A percentile compares a stretch with the other conserved stretches of the same genome.
These are phyloP conservation scores for Salvia sclarea DNA, from an alignment of 305 asterid species.

Conservation along the genomic window DNA sequence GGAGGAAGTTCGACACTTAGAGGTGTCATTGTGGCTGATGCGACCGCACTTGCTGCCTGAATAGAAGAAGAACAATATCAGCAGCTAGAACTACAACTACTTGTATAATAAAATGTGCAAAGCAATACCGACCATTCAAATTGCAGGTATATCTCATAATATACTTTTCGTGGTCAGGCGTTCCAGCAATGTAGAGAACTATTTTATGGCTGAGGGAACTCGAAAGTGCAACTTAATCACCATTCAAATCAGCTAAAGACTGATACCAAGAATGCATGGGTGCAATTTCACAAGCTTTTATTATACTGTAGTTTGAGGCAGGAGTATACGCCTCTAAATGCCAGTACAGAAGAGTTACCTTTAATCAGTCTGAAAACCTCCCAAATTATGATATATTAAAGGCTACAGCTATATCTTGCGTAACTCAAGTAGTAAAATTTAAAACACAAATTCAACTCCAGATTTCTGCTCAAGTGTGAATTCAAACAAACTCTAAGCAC, in stretches of 20 bases:
- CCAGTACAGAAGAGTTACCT: neutral
- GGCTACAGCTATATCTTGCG: neutral
- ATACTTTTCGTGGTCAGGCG: conserved; percentile 10
- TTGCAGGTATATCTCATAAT: neutral
- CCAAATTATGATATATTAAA: neutral
- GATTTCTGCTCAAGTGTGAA: neutral
- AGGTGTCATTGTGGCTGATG: conserved; percentile 88
- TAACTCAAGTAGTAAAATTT: conserved; percentile 14
- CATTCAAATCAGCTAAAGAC: neutral
- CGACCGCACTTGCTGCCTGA: conserved; percentile 85
- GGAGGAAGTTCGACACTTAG: conserved; percentile 73
- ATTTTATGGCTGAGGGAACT: neutral
- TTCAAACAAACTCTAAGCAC: neutral
- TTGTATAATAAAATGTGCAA: conserved; percentile 22
- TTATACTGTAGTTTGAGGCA: neutral
- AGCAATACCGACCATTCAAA: neutral
- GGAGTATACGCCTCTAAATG: neutral
- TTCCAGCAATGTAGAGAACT: too few relatives aligned
- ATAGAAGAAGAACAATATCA: conserved; percentile 27
- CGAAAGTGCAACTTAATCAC: neutral
- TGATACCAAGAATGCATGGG: neutral
- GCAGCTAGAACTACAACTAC: neutral
- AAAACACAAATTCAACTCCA: conserved; percentile 6
- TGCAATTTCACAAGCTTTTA: neutral
- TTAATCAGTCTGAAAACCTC: neutral